These are phyloP conservation scores for Anthostomella pinea DNA, from an alignment of 2,329 filamentous ascomycete species.

Conservation along the genomic window DNA sequence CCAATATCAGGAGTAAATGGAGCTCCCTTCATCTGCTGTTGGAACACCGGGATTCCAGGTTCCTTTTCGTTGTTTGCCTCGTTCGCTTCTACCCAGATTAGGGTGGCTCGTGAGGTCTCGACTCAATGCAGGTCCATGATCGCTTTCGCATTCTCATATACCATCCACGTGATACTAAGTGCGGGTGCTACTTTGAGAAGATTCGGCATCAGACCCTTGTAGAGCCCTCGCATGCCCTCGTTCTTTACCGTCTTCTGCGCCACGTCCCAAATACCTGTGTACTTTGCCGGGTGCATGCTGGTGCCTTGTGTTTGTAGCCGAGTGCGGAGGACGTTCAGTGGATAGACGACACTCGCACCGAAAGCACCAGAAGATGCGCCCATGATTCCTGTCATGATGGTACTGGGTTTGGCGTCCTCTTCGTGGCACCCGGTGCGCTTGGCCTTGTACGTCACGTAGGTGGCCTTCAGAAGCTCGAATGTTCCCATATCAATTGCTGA, in stretches of 20 bases:
- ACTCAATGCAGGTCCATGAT: conserved; percentile 54
- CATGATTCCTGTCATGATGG: conserved; percentile 81
- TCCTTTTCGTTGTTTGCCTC: neutral
- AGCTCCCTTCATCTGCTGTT: neutral
- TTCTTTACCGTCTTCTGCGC: conserved; percentile 76
- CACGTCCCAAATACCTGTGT: conserved; percentile 88
- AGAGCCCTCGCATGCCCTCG: conserved; percentile 83
- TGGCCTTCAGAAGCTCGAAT: conserved; percentile 86
- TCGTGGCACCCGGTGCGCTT: conserved; percentile 69
- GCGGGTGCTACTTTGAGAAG: conserved; percentile 94
- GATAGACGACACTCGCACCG: conserved; percentile 91
- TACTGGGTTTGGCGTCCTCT: conserved; percentile 77
- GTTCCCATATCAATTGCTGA: conserved; percentile 94
- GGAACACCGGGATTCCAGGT: neutral
- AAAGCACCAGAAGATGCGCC: conserved; percentile 89
- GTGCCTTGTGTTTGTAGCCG: conserved; percentile 93
- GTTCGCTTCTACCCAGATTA: no score
- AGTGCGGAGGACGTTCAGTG: conserved; percentile 88
- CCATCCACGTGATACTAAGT: conserved; percentile 90
- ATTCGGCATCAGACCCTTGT: conserved; percentile 94
- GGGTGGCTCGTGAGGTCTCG: neutral
- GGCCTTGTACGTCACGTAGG: conserved; percentile 68
- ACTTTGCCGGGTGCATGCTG: conserved; percentile 83
- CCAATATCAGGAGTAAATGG: neutral
- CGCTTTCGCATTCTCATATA: conserved; percentile 87